Conservation (phyloP, 768 basidiomycete species). For the Russula olivacea region DNA sequence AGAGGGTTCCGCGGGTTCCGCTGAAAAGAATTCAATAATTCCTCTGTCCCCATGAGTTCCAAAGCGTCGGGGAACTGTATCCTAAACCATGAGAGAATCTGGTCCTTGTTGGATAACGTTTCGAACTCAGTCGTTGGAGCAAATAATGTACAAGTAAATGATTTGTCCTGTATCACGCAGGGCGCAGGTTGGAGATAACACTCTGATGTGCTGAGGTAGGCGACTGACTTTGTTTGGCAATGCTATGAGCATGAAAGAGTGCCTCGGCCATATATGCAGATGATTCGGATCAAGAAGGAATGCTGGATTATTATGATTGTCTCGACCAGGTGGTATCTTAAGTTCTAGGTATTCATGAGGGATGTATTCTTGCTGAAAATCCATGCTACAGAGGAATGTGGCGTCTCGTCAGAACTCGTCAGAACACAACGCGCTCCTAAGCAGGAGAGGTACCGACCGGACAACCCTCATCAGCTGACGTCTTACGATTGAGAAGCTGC, state of each 20-base stretch:
- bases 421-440: constrained; percentile 30
- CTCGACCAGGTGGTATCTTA: constrained; percentile 80
- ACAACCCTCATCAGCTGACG: constrained; percentile 93
- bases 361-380: constrained; percentile 93
- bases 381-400: constrained; percentile 54
- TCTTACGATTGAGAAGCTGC: constrained; percentile 86
- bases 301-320: constrained; percentile 50
- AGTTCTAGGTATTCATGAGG: constrained; percentile 95
- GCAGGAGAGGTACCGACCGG: constrained; percentile 50
- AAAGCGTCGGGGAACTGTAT: constrained; percentile 86
- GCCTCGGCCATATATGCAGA: constrained; percentile 98
- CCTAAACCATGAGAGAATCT: constrained; percentile 69
- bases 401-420: no score
- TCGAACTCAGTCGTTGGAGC: constrained; percentile 76
- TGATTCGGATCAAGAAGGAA: constrained; percentile 92
- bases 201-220: constrained; percentile 27
- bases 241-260: constrained; percentile 98
- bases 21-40: constrained; percentile 68
- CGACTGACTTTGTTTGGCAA: constrained; percentile 86
- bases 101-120: constrained; percentile 52
- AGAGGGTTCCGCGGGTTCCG: constrained; percentile 84
- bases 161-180: constrained; percentile 57
- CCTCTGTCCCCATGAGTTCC: constrained; percentile 73
- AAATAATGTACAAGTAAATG: constrained; percentile 96
- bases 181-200: constrained; percentile 21